Evolutionary conservation across 805 yeast genomes (phyloP).

Genomic region (Monosporozyma yasuniensis): DNA sequence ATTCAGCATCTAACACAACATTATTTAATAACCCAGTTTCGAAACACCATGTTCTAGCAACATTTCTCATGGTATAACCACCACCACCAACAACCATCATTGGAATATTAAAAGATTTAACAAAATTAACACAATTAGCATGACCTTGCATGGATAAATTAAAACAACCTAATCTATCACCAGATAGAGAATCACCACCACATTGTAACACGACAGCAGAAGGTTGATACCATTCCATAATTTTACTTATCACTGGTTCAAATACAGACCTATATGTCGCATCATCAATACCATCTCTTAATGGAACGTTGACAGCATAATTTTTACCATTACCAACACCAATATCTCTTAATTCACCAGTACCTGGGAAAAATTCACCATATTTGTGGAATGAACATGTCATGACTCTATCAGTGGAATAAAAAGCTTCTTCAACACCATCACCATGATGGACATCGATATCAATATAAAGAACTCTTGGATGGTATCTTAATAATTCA

Average conservation of each 20-base stretch:
- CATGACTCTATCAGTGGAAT: slow-evolving; percentile 92
- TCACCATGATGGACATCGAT: slow-evolving; percentile 96
- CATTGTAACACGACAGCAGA: slow-evolving; percentile 92
- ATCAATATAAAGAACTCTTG: slow-evolving; percentile 87
- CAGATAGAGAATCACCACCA: slow-evolving; percentile 93
- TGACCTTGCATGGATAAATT: slow-evolving; percentile 87
- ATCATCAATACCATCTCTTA: slow-evolving; percentile 93
- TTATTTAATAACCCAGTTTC: slow-evolving; percentile 79
- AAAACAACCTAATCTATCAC: slow-evolving; percentile 90
- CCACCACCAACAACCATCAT: slow-evolving; percentile 94
- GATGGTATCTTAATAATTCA: slow-evolving; percentile 78
- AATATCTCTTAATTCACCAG: slow-evolving; percentile 82
- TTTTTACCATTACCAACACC: slow-evolving; percentile 87
- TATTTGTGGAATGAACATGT: slow-evolving; percentile 92
- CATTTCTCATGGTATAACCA: slow-evolving; percentile 95
- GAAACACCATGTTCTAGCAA: slow-evolving; percentile 89
- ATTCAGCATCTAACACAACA: slow-evolving; percentile 52
- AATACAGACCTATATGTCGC: slow-evolving; percentile 66
- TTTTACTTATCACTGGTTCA: slow-evolving; percentile 83
- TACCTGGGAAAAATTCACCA: slow-evolving; percentile 96
- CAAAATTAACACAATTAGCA: slow-evolving; percentile 87
- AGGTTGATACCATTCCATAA: slow-evolving; percentile 86
- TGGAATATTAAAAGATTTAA: slow-evolving; percentile 84
- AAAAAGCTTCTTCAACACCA: slow-evolving; percentile 96
- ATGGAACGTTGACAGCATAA: slow-evolving; percentile 83